phyloP scores from a whole-genome alignment of 495 filamentous ascomycete genomes.

The Penicillium riverlandense region DNA sequence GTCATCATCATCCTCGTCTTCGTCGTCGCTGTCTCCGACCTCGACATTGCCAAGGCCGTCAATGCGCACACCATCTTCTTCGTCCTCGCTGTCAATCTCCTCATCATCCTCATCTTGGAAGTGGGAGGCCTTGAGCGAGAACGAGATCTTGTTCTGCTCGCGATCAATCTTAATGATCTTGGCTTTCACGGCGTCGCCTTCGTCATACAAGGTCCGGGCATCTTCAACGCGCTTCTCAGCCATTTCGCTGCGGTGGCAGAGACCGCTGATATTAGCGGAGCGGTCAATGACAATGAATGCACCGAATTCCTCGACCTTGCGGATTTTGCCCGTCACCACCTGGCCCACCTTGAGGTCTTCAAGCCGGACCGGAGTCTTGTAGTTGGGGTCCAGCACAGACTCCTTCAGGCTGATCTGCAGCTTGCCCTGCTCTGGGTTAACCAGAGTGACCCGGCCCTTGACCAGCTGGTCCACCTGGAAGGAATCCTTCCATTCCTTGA shows the following conservation, averaged over 20 bases:
- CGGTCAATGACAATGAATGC: conserved; percentile 87
- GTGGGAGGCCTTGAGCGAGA: conserved; percentile 89
- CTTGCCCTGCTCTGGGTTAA: conserved; percentile 57
- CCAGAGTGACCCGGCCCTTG: conserved; percentile 69
- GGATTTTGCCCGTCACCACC: conserved; percentile 77
- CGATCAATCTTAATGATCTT: conserved; percentile 71
- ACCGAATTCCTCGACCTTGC: conserved; percentile 90
- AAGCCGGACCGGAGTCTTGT: conserved; percentile 59
- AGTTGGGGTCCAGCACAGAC: conserved; percentile 74
- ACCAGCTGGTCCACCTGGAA: conserved; percentile 85
- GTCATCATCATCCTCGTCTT: conserved; percentile 25
- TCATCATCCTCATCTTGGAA: conserved; percentile 58
- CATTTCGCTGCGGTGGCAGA: conserved; percentile 88
- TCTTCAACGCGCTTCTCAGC: conserved; percentile 72
- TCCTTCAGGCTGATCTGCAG: conserved; percentile 81
- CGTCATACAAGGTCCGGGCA: conserved; percentile 74
- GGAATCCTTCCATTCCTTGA: conserved; percentile 93
- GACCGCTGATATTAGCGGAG: conserved; percentile 77
- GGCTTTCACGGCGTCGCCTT: conserved; percentile 87
- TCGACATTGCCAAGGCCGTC: conserved; percentile 39
- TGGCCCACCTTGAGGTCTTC: conserved; percentile 70
- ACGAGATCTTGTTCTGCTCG: conserved; percentile 67
- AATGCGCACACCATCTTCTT: conserved; percentile 41
- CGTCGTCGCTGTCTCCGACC: conserved; percentile 32
- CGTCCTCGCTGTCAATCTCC: conserved; percentile 43